Evolutionary conservation across 2,329 filamentous ascomycete species (phyloP).

Genomic region (Microcyclosporella mali): DNA sequence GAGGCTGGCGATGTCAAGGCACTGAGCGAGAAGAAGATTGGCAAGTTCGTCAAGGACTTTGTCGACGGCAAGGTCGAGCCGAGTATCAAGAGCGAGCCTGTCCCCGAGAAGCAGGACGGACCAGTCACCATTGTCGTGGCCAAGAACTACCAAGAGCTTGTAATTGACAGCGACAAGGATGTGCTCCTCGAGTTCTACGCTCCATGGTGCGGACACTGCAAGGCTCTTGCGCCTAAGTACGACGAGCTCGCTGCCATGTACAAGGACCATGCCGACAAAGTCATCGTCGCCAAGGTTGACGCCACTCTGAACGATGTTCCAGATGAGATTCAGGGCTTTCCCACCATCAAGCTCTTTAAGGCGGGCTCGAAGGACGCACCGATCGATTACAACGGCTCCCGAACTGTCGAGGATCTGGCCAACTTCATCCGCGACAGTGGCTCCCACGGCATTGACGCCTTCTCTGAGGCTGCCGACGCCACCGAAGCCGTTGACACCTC

Average conservation of each 20-base stretch:
- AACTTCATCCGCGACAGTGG: slow-evolving; percentile 93
- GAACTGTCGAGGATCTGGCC: slow-evolving; percentile 85
- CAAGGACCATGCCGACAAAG: slow-evolving; percentile 42
- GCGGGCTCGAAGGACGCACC: slow-evolving; percentile 82
- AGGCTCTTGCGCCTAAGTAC: slow-evolving; percentile 62
- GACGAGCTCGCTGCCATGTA: slow-evolving; percentile 57
- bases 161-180: slow-evolving; percentile 92
- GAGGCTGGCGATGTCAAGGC: slow-evolving; percentile 65
- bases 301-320: slow-evolving; percentile 94
- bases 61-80: slow-evolving; percentile 81
- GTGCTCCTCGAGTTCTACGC: slow-evolving; percentile 98
- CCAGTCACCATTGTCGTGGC: slow-evolving; percentile 84
- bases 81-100: slow-evolving; percentile 96
- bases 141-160: slow-evolving; percentile 85
- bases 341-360: slow-evolving; percentile 96
- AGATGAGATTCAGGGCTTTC: slow-evolving; percentile 95
- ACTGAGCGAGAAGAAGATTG: slow-evolving; percentile 67
- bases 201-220: slow-evolving; percentile 71
- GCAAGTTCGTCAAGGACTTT: slow-evolving; percentile 80
- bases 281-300: slow-evolving; percentile 81
- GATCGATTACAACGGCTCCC: slow-evolving; percentile 78
- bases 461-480: slow-evolving; percentile 46
- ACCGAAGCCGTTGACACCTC: slow-evolving; percentile 41
- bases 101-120: slow-evolving; percentile 88
- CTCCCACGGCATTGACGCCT: slow-evolving; percentile 72